These are phyloP conservation scores for Vaccinium myrtillus DNA, from an alignment of 148 eudicot genomes.

Conservation along the genomic window DNA sequence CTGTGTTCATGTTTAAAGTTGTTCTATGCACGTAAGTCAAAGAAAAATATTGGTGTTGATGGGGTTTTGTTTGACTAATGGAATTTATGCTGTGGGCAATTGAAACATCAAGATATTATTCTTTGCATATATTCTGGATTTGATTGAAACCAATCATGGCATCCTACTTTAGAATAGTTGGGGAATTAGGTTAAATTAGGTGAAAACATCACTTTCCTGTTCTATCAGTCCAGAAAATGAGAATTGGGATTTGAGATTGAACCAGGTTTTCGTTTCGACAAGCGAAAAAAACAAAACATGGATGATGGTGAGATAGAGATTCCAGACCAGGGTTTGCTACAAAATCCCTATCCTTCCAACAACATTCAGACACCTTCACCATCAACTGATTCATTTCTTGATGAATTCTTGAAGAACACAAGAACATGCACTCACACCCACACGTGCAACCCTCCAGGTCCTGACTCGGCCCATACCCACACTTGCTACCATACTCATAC, in stretches of 20 bases:
- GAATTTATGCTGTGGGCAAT: constrained; percentile 4
- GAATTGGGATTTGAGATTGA: background rate
- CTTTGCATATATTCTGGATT: constrained; percentile 7
- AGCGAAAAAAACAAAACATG: constrained; percentile 22
- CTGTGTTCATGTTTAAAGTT: background rate
- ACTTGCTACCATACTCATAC: constrained; percentile 67
- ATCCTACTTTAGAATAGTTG: background rate
- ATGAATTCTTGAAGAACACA: constrained; percentile 43
- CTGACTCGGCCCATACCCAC: constrained; percentile 54
- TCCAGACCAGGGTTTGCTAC: constrained; percentile 28
- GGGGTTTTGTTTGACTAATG: background rate
- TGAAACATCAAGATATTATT: background rate
- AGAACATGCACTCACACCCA: constrained; percentile 64
- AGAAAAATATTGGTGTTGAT: background rate
- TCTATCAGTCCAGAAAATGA: background rate
- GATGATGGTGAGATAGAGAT: constrained; percentile 53
- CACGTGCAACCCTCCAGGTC: constrained; percentile 66
- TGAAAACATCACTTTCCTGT: background rate
- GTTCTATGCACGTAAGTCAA: background rate
- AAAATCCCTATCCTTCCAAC: constrained; percentile 30
- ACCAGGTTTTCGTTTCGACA: background rate
- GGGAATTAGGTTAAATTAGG: background rate
- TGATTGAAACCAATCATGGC: background rate
- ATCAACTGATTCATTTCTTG: constrained; percentile 38
- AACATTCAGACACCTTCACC: constrained; percentile 21